Evolutionary conservation across 2,329 filamentous ascomycete species (phyloP), one percentile per base, ranked within the genome.

Genomic region (Arthrobotrys megalospora): DNA sequence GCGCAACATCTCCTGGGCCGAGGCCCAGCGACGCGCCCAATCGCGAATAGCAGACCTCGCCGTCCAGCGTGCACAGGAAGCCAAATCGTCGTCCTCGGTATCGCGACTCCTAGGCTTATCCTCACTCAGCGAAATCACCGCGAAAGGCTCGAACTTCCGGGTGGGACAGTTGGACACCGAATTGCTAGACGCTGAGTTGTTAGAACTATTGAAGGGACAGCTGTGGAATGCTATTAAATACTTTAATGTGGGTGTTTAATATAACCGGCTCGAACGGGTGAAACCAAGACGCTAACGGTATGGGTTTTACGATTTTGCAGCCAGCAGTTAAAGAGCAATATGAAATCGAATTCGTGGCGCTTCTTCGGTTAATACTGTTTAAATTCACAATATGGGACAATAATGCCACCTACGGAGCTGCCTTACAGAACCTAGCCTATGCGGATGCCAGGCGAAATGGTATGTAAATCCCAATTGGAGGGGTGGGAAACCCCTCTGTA

Each of bases 351-450:
- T 95, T 98, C 67, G 87, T 92, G 79, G 87, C 97, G 32, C 88
- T 87, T 0, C 87, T 99, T 70, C 88, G 95, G 55, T 90, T 91
- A 1, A 86, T 94, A 2, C 86, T 99, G 6, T 99, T 97, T 87
- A 99, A 99, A 85, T 88, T 99, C 79, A 93, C 92, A 14, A 91
- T 99, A 75, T 99, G 96, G 96, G 94, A 98, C 84, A 93, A 97
- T 84, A 91, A 97, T 84, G 93, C 96, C 45, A 96, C 93, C 4
- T 98, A 99, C 84, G 96, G 96, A 77, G 96, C 96, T 10, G 91
- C 93, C 41, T 87, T 99, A 62, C 96, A 99, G 84, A 97, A 97
- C 80, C 88, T 99, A 32, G 91, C 91, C 83, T 98, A 95, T 83
- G 92, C 93, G 10, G 95, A 98, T 83, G 94, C 94, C 60, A 89